Percentiles rank a stretch among this genome's conserved stretches.
Evolutionary conservation across 2,329 filamentous ascomycete genomes (phyloP).

Genomic region (Daldinia eschscholtzii): DNA sequence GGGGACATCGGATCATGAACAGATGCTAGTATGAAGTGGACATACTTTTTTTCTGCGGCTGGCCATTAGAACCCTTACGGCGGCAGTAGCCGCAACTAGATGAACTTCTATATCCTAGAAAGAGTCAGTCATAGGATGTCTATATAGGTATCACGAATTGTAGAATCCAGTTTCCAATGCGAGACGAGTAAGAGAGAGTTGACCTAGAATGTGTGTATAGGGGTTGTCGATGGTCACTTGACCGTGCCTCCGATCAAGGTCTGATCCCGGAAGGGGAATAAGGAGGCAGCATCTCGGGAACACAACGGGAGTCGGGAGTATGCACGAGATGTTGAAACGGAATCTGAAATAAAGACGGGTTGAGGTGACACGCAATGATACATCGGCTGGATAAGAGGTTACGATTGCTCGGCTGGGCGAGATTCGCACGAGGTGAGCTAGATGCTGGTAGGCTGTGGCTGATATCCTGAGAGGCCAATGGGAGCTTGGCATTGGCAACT

Average conservation of each 20-base stretch:
- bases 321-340: constrained; percentile 29
- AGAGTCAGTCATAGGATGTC: constrained; percentile 31
- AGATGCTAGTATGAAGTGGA: constrained; percentile 43
- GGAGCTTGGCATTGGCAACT: constrained; percentile 35
- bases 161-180: constrained; percentile 8
- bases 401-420: constrained; percentile 29
- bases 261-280: constrained; percentile 24
- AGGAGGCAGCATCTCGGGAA: constrained; percentile 22
- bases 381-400: constrained; percentile 28
- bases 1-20: constrained; percentile 23
- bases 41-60: constrained; percentile 64
- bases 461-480: constrained; percentile 32
- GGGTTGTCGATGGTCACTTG: constrained; percentile 37
- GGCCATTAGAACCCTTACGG: constrained; percentile 57
- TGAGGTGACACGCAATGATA: constrained; percentile 40
- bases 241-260: constrained; percentile 27
- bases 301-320: constrained; percentile 19
- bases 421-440: constrained; percentile 23
- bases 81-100: constrained; percentile 68
- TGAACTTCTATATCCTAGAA: constrained; percentile 64
- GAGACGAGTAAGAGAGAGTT: constrained; percentile 37
- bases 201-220: constrained; percentile 12
- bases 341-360: constrained; percentile 19
- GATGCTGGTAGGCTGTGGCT: constrained; percentile 36
- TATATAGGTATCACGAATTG: constrained; percentile 24